These are phyloP conservation scores for Fusarium coffeatum DNA, from an alignment of 2,329 filamentous ascomycete species.

Conservation along the genomic window DNA sequence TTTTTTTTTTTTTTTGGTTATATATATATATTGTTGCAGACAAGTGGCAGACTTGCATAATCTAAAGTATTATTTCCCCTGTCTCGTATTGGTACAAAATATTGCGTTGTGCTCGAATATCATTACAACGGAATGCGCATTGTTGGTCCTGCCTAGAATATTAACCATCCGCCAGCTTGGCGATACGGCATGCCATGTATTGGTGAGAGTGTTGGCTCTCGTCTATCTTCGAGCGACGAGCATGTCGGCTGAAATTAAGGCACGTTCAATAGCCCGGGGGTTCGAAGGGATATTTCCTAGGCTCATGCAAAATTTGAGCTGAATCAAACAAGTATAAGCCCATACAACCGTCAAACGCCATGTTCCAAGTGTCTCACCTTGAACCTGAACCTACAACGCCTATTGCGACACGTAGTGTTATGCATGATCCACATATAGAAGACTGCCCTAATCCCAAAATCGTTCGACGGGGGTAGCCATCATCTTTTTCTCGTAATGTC, in stretches of 20 bases:
- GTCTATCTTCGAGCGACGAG: background rate
- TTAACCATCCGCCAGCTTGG: background rate
- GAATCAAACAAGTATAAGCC: constrained; percentile 45
- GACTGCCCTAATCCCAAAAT: background rate
- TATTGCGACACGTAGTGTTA: constrained; percentile 19
- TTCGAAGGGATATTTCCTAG: constrained; percentile 1
- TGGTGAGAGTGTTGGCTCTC: background rate
- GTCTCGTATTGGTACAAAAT: background rate
- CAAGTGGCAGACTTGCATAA: background rate
- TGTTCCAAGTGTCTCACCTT: constrained; percentile 47
- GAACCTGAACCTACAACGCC: constrained; percentile 42
- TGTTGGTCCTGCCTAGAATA: background rate
- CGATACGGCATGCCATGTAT: background rate
- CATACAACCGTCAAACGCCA: constrained; percentile 41
- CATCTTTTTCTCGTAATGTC: constrained; percentile 11
- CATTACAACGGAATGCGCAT: background rate
- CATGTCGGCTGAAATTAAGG: background rate
- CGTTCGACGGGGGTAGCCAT: background rate
- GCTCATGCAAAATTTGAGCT: constrained; percentile 31
- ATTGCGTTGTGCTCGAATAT: background rate
- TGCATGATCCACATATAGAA: constrained; percentile 20
- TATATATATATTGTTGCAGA: background rate
- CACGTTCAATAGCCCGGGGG: background rate
- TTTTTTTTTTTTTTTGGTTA: no score
- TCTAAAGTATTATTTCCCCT: background rate